These are phyloP conservation scores for Onygenales sp. DNA, from an alignment of 2,329 filamentous ascomycete genomes.

Conservation along the genomic window DNA sequence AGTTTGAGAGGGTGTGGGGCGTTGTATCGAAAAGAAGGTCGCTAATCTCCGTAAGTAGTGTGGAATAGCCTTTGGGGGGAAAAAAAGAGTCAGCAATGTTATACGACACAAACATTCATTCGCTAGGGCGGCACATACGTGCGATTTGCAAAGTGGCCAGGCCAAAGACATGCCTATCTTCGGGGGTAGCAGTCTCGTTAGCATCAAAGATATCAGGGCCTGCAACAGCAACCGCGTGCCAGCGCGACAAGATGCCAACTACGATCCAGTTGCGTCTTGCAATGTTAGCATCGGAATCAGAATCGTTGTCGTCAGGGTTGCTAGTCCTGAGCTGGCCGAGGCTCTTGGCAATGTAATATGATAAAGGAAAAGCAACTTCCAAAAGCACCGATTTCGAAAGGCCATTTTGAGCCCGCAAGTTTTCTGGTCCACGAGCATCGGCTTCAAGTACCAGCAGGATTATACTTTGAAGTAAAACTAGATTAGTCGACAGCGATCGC, in stretches of 20 bases:
- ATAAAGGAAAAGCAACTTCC: constrained; percentile 29
- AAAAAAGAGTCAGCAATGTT: not conserved
- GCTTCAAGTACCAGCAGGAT: constrained; percentile 34
- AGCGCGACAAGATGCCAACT: constrained; percentile 29
- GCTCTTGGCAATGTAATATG: constrained; percentile 28
- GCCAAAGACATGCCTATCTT: constrained; percentile 30
- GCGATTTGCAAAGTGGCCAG: constrained; percentile 26
- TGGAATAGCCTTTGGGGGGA: constrained; percentile 20
- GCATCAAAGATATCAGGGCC: constrained; percentile 28
- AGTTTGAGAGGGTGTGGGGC: constrained; percentile 27
- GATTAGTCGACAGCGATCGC: constrained; percentile 26
- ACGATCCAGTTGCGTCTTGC: constrained; percentile 32
- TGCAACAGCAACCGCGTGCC: constrained; percentile 33
- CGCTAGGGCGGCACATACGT: constrained; percentile 20
- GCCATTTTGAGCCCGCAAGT: constrained; percentile 32
- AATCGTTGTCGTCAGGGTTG: constrained; percentile 23
- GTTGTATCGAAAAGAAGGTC: constrained; percentile 23
- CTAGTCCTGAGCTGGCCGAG: constrained; percentile 28
- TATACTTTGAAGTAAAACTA: constrained; percentile 33
- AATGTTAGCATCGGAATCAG: constrained; percentile 32
- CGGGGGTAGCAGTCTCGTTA: constrained; percentile 28
- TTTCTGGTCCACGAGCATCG: constrained; percentile 32
- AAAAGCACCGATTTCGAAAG: constrained; percentile 30
- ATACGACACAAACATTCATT: not conserved
- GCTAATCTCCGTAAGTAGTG: constrained; percentile 25